These are phyloP conservation scores for Musa itinerans DNA, from an alignment of 176 grass and related monocot genomes.

Conservation along the genomic window DNA sequence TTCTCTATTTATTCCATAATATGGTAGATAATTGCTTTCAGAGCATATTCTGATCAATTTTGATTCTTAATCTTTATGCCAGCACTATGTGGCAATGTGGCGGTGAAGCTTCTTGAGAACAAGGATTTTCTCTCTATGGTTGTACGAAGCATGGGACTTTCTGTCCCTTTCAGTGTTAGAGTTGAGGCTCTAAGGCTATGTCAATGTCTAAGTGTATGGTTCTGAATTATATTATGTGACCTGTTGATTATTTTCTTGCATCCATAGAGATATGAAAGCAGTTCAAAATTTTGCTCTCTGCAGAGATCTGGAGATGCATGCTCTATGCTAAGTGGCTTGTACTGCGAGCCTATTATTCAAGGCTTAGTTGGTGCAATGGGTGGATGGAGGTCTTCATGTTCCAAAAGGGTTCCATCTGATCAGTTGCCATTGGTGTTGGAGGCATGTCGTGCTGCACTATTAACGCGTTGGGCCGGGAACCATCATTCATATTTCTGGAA, in stretches of 20 bases:
- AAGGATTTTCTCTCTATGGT: constrained; percentile 38
- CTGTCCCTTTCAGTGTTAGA: constrained; percentile 29
- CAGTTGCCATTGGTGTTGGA: constrained; percentile 48
- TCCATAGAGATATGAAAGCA: constrained; percentile 17
- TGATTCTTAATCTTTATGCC: constrained; percentile 15
- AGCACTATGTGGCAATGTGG: constrained; percentile 81
- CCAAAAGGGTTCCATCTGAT: constrained; percentile 13
- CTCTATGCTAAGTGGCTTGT: constrained; percentile 29
- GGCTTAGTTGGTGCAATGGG: constrained; percentile 50
- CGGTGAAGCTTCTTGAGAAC: constrained; percentile 41
- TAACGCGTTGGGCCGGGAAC: constrained; percentile 44
- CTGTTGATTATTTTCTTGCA: not conserved
- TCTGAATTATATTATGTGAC: constrained; percentile 6
- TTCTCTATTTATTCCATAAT: constrained; percentile 25
- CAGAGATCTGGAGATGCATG: constrained; percentile 49
- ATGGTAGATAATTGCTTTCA: not conserved
- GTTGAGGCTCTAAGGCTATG: constrained; percentile 56
- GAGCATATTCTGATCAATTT: not conserved
- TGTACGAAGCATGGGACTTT: constrained; percentile 33
- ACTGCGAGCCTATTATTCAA: constrained; percentile 42
- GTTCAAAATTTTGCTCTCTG: not conserved
- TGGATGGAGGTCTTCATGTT: constrained; percentile 22
- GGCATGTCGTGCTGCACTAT: constrained; percentile 54
- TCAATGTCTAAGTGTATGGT: constrained; percentile 54
- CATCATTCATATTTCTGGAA: constrained; percentile 71